Base-by-base conservation (phyloP, 352 stramenopile genomes). In the Globisporangium perplexum region DNA sequence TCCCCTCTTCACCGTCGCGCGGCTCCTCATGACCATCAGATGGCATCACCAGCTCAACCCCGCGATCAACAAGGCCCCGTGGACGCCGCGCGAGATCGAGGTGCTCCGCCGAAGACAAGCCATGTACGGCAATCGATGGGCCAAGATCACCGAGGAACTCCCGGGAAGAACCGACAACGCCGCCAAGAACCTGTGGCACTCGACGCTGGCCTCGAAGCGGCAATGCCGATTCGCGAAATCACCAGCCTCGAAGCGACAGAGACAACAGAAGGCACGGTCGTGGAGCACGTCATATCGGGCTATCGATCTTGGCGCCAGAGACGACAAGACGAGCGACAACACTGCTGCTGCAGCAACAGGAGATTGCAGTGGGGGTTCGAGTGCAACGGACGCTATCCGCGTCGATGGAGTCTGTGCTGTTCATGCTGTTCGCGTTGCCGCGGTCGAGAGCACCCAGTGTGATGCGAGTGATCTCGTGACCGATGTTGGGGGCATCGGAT, bases 151-250 rank as follows among this genome's bases (percentile, higher is more conserved):
- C 45, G 58, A 69, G 6, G 24, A 54, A 35, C 65, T 85, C 12
- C 62, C 65, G n/a, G 74, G 74, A 2, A 62, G 74, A 11, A 80
- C 71, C 4, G 74, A 80, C 46, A 85, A 83, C 41, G 65, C 69
- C 1, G 62, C 78, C 30, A 85, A 85, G 50, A 83, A 83, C 47
- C 71, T 62, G 7, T 85, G 74, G 71, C 60, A 80, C 18, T 69
- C 64, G 15, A 61, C 53, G 26, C 20, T 59, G 50, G 17, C 26
- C 20, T n/a, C 26, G 18, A 48, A 39, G 42, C 39, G 38, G 24
- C 50, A 18, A 18, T 8, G n/a, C 1, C 42, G 20, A 18, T 18
- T 12, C n/a, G 7, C 22, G 11, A 28, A 17, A 14, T 6, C 23
- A 28, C 22, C 36, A 4, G n/a, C 11, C 12, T 18, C n/a, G 8